phyloP scores from a whole-genome alignment of 2,329 filamentous ascomycete genomes.

The Penicillium sp. region DNA sequence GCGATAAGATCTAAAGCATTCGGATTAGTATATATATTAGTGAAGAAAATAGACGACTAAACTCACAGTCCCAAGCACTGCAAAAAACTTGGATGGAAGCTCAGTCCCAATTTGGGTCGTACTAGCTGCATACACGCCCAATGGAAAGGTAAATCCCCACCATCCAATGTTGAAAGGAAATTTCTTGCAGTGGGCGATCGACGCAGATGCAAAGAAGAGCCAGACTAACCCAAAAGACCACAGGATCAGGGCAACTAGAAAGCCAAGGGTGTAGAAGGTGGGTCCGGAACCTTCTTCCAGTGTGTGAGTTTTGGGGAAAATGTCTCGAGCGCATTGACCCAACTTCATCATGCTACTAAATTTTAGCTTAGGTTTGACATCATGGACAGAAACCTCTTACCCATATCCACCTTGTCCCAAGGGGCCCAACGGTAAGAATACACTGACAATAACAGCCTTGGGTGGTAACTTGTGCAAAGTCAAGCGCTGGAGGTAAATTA shows the following conservation, averaged over 20 bases:
- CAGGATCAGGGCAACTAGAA: conserved; percentile 37
- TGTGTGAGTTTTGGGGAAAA: conserved; percentile 35
- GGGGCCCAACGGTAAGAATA: conserved; percentile 67
- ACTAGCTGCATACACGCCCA: conserved; percentile 57
- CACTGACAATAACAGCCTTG: conserved; percentile 66
- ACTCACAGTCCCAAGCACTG: conserved; percentile 53
- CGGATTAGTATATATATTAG: neutral
- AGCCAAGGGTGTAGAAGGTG: conserved; percentile 37
- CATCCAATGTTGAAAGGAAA: conserved; percentile 65
- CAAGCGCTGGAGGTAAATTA: conserved; percentile 69
- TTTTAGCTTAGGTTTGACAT: neutral
- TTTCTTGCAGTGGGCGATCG: conserved; percentile 32
- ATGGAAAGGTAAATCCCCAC: conserved; percentile 63
- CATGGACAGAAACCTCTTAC: conserved; percentile 17
- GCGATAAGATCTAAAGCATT: conserved; percentile 45
- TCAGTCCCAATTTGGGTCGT: conserved; percentile 48
- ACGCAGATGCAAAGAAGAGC: conserved; percentile 41
- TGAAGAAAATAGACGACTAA: neutral
- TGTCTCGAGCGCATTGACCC: conserved; percentile 47
- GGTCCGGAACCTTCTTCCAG: conserved; percentile 32
- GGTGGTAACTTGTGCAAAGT: conserved; percentile 68
- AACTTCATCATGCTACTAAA: conserved; percentile 46
- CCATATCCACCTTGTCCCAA: conserved; percentile 66
- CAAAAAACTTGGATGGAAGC: conserved; percentile 57
- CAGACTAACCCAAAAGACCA: conserved; percentile 44